These are phyloP conservation scores for Alternaria brassicicola DNA, from an alignment of 2,329 filamentous ascomycete species.

Conservation along the genomic window DNA sequence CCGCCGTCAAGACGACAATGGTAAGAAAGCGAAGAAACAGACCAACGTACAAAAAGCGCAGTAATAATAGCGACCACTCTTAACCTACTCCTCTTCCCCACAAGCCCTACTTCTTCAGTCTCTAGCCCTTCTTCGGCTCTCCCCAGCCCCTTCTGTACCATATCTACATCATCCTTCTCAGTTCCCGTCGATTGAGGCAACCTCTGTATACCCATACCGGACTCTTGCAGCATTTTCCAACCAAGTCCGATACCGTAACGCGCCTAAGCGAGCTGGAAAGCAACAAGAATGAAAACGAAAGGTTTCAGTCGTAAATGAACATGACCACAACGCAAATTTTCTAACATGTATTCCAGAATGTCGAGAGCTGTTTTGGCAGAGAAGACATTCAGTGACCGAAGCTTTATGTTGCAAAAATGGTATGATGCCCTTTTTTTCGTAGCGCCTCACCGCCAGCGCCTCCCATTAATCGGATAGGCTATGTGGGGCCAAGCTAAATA, in stretches of 20 bases:
- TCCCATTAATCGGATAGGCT: neutral
- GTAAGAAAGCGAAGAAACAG: neutral
- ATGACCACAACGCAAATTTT: neutral
- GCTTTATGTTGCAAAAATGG: neutral
- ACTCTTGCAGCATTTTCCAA: neutral
- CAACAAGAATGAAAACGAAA: neutral
- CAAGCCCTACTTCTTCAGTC: slow-evolving; percentile 10
- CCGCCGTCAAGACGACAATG: neutral
- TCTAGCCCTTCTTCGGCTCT: neutral
- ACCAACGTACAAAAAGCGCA: slow-evolving; percentile 41
- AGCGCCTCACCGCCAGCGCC: slow-evolving; percentile 6
- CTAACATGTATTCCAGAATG: neutral
- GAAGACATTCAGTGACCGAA: neutral
- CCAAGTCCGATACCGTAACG: neutral
- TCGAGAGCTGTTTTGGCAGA: neutral
- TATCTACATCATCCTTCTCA: neutral
- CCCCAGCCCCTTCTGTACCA: neutral
- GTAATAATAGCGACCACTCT: slow-evolving; percentile 38
- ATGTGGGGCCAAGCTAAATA: neutral
- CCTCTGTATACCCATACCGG: neutral
- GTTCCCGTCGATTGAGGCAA: neutral
- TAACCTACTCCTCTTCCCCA: slow-evolving; percentile 30
- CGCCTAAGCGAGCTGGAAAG: neutral
- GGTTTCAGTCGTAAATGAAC: neutral
- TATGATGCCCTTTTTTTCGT: slow-evolving; percentile 7